Percentiles rank a stretch among this genome's conserved stretches.
These are phyloP conservation scores for Physcomitrellopsis africana DNA, from an alignment of 225 moss, liverwort and hornwort species.

Conservation along the genomic window DNA sequence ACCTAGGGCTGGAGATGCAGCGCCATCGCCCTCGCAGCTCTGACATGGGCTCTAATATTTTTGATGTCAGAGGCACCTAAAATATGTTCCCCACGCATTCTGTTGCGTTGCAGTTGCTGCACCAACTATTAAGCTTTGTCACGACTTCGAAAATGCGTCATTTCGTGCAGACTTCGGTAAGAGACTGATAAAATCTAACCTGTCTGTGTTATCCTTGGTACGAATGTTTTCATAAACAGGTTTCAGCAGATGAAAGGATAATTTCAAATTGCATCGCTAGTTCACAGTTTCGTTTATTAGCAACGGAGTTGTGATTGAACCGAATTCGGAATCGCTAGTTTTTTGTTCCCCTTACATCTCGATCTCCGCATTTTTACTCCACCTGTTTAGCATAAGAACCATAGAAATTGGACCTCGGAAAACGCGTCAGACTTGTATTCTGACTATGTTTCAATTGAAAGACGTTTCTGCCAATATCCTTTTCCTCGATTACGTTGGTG, in stretches of 20 bases:
- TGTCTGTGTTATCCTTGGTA: conserved; percentile 15
- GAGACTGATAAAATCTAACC: conserved; percentile 12
- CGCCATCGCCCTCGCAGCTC: conserved; percentile 20
- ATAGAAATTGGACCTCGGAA: conserved; percentile 5
- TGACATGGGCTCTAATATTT: conserved; percentile 15
- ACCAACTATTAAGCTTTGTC: conserved; percentile 9
- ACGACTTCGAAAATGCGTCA: conserved; percentile 31
- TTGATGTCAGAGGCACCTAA: conserved; percentile 20
- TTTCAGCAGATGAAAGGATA: conserved; percentile 30
- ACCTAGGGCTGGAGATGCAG: conserved; percentile 39
- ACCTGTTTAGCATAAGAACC: neutral
- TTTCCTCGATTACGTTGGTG: neutral
- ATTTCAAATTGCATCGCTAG: conserved; percentile 26
- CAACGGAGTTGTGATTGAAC: conserved; percentile 11
- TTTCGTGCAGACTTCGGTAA: conserved; percentile 41
- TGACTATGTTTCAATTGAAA: conserved; percentile 9
- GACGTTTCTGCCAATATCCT: conserved; percentile 16
- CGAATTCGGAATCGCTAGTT: conserved; percentile 12
- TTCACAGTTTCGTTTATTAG: neutral
- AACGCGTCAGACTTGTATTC: neutral
- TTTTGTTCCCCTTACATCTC: conserved; percentile 10
- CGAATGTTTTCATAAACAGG: conserved; percentile 23
- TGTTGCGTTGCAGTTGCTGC: conserved; percentile 18
- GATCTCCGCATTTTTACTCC: conserved; percentile 27
- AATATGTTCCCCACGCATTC: conserved; percentile 17